These are phyloP conservation scores for Cucurbita ficifolia DNA, from an alignment of 306 rosid species.

Conservation along the genomic window DNA sequence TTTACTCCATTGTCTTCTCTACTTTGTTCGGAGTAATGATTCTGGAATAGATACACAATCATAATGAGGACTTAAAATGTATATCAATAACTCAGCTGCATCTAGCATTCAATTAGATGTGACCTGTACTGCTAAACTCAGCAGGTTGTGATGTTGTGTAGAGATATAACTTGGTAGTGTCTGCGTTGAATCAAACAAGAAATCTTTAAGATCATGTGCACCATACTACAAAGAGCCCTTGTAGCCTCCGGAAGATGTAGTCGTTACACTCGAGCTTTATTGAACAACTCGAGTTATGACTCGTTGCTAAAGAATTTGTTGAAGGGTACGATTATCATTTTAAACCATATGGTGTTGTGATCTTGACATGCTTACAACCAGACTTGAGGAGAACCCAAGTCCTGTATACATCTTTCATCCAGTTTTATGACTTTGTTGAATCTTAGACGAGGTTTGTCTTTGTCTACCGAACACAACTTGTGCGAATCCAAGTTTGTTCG, in stretches of 20 bases:
- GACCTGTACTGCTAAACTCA: background rate
- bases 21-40: background rate
- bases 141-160: background rate
- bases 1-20: background rate
- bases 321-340: background rate
- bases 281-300: background rate
- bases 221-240: background rate
- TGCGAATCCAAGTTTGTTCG: no score
- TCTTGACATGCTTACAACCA: no score
- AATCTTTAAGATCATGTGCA: background rate
- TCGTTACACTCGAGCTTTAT: background rate
- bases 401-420: no score
- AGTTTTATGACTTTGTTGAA: no score
- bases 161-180: background rate
- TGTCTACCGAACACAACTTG: no score
- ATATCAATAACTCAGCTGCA: background rate
- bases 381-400: no score
- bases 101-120: background rate
- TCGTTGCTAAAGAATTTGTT: background rate
- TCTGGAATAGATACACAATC: background rate
- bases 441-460: no score
- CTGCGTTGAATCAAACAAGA: background rate
- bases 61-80: background rate
- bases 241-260: background rate
- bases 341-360: no score